phyloP scores from a whole-genome alignment of 371 early-diverging fungal species.

The Rhizopus sp. region DNA sequence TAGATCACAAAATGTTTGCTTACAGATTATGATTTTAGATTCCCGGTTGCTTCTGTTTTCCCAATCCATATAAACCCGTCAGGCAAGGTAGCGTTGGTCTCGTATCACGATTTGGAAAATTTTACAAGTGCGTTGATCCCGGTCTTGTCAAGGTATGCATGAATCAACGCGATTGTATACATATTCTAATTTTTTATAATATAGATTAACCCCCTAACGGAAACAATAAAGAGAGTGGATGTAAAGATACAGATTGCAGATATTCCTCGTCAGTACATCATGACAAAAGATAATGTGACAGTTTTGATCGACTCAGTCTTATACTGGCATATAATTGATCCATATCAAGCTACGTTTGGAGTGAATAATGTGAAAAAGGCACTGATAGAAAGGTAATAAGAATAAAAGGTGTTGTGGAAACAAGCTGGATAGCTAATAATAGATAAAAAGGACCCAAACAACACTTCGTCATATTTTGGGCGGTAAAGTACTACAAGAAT shows the following conservation, averaged over 20 bases:
- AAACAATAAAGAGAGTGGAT: conserved; percentile 65
- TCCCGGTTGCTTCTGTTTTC: conserved; percentile 58
- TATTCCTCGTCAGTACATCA: conserved; percentile 78
- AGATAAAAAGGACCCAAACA: conserved; percentile 60
- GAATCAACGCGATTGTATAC: background rate
- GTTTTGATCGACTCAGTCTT: conserved; percentile 84
- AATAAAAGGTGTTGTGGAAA: conserved; percentile 54
- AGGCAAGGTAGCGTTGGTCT: conserved; percentile 77
- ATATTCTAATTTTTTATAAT: background rate
- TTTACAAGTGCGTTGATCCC: conserved; percentile 88
- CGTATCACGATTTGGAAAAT: conserved; percentile 80
- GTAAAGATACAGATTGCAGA: conserved; percentile 77
- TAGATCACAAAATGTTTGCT: background rate
- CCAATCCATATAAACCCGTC: conserved; percentile 77
- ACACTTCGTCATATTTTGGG: conserved; percentile 76
- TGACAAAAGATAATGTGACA: conserved; percentile 89
- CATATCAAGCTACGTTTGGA: conserved; percentile 77
- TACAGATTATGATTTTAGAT: conserved; percentile 18
- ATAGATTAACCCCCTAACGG: conserved; percentile 71
- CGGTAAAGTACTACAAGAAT: conserved; percentile 65
- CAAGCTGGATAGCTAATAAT: conserved; percentile 77
- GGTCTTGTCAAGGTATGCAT: conserved; percentile 71
- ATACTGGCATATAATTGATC: conserved; percentile 85
- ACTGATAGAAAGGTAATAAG: conserved; percentile 66
- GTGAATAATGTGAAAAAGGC: conserved; percentile 77